phyloP scores from a whole-genome alignment of 441 rosid species.

The Populus hybrid region DNA sequence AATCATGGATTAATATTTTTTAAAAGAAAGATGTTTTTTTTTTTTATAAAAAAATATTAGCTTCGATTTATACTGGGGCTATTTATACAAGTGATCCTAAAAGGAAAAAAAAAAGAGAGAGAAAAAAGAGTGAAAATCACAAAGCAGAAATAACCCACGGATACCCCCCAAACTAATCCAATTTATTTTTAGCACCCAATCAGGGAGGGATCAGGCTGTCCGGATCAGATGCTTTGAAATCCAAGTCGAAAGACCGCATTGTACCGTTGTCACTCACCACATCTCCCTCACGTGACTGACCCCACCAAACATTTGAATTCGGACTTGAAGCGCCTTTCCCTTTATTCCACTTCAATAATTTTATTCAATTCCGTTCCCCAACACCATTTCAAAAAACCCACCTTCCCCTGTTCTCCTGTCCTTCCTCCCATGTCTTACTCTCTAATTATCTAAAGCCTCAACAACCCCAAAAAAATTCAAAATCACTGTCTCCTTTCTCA shows the following conservation, averaged over 20 bases:
- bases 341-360: slow-evolving; percentile 24
- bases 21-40: too few species aligned
- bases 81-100: too few species aligned
- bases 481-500: too few species aligned
- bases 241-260: not conserved
- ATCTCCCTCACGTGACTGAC: slow-evolving; percentile 39
- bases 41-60: not conserved
- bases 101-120: not conserved
- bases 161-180: slow-evolving; percentile 1
- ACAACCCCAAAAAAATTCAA: not conserved
- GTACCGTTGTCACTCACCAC: slow-evolving; percentile 24
- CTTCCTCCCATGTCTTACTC: slow-evolving; percentile 20
- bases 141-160: not conserved
- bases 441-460: not conserved
- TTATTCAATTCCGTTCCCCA: slow-evolving; percentile 5
- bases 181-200: not conserved
- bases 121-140: not conserved
- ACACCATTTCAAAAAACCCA: not conserved
- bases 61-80: not conserved
- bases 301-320: slow-evolving; percentile 50
- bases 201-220: slow-evolving; percentile 1
- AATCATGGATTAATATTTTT: too few species aligned
- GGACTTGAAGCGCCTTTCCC: slow-evolving; percentile 51
- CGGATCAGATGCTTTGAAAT: not conserved
- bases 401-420: slow-evolving; percentile 13